These are phyloP conservation scores for Botrytis tulipae DNA, from an alignment of 2,329 filamentous ascomycete species.

Conservation along the genomic window DNA sequence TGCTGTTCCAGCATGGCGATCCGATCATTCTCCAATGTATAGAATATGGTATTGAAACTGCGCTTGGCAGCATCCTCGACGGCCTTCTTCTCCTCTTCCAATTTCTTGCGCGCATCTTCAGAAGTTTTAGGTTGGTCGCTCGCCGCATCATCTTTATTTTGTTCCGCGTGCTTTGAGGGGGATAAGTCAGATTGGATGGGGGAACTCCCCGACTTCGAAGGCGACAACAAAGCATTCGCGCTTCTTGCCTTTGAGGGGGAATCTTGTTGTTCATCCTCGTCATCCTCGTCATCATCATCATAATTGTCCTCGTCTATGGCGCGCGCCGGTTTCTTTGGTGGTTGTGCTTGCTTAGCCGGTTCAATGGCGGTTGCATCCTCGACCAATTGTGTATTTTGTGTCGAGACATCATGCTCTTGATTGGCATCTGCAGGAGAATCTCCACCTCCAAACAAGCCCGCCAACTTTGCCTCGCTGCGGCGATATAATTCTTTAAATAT, in stretches of 20 bases:
- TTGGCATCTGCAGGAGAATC: slow-evolving; percentile 33
- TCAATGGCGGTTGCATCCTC: slow-evolving; percentile 51
- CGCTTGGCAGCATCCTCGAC: slow-evolving; percentile 86
- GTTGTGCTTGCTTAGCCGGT: slow-evolving; percentile 46
- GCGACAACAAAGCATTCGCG: slow-evolving; percentile 57
- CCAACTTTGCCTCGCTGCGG: slow-evolving; percentile 73
- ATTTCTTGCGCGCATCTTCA: slow-evolving; percentile 86
- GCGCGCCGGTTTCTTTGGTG: slow-evolving; percentile 69
- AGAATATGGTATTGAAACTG: slow-evolving; percentile 91
- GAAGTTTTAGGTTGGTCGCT: slow-evolving; percentile 64
- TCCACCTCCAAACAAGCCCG: slow-evolving; percentile 63
- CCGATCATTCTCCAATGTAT: slow-evolving; percentile 91
- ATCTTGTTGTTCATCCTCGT: slow-evolving; percentile 54
- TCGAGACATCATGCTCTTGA: slow-evolving; percentile 33
- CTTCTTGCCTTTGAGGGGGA: slow-evolving; percentile 54
- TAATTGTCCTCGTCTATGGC: slow-evolving; percentile 84
- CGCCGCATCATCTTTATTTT: slow-evolving; percentile 49
- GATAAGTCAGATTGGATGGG: slow-evolving; percentile 50
- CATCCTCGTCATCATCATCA: slow-evolving; percentile 76
- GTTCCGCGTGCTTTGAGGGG: slow-evolving; percentile 56
- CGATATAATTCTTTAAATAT: slow-evolving; percentile 77
- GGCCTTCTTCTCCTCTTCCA: slow-evolving; percentile 88
- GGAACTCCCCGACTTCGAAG: slow-evolving; percentile 67
- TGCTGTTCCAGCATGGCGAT: slow-evolving; percentile 98
- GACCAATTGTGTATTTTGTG: slow-evolving; percentile 41